Evolutionary conservation across 306 rosid species (phyloP).

Genomic region (Amphicarpaea edgeworthii): DNA sequence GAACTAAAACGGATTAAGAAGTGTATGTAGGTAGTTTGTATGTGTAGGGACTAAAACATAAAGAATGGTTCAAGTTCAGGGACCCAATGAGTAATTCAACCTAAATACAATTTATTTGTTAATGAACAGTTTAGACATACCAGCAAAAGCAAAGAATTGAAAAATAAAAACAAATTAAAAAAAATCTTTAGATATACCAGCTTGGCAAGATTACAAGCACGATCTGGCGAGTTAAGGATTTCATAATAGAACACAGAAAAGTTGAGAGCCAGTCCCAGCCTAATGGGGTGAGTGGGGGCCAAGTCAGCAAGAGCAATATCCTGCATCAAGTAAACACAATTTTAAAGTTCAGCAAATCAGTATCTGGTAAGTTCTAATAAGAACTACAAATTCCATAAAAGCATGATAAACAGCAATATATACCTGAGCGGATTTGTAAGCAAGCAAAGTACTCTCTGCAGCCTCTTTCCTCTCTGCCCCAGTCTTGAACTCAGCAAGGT

Average conservation of each 20-base stretch:
- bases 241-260: slow-evolving; percentile 96
- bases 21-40: too few species aligned
- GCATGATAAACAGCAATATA: not conserved
- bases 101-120: not conserved
- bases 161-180: not conserved
- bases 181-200: slow-evolving; percentile 57
- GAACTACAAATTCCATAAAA: not conserved
- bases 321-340: slow-evolving; percentile 45
- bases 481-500: slow-evolving; percentile 92
- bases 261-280: slow-evolving; percentile 98
- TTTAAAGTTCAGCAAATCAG: not conserved
- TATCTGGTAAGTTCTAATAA: not conserved
- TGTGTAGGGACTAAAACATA: too few species aligned
- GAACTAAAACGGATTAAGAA: too few species aligned
- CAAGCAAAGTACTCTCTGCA: slow-evolving; percentile 90
- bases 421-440: slow-evolving; percentile 98
- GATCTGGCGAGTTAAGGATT: slow-evolving; percentile 96
- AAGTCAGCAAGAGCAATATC: slow-evolving; percentile 85
- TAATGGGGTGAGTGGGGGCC: slow-evolving; percentile 94
- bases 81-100: too few species aligned
- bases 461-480: slow-evolving; percentile 91
- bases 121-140: not conserved
- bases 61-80: too few species aligned
- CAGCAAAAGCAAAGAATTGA: not conserved
- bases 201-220: slow-evolving; percentile 96